Evolutionary conservation across 2,329 filamentous ascomycete genomes (phyloP), one percentile per base, ranked within the genome.

Genomic region (Cordyceps militaris): DNA sequence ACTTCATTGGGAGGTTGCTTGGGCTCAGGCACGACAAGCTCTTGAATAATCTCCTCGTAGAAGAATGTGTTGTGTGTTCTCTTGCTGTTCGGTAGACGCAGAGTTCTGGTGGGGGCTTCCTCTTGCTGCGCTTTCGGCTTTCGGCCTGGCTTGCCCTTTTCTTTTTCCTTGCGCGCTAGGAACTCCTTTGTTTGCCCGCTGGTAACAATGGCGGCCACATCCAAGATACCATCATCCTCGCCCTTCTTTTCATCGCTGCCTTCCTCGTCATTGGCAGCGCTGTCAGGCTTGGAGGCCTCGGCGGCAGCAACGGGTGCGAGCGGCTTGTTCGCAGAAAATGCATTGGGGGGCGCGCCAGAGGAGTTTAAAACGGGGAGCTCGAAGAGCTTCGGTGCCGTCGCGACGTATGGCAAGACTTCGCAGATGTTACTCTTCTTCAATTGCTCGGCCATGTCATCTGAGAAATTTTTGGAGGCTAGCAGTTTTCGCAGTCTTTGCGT

Each of bases 151-250:
- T 87, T 88, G 63, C 80, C 83, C 77, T 89, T 92, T 67, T 92
- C 88, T 68, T 85, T 88, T 67, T 93, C 89, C 69, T 89, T 91
- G 73, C 89, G 89, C 10, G 88, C 89, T 6, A 94, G 75, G 65
- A 91, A 93, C 65, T 94, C 89, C 64, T 85, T 84, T 64, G 90
- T 90, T 70, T 91, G 88, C 32, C 89, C 89, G 64, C 85, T 88
- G 1, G 88, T 88, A 36, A 94, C 89, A 62, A 94, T 92, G 63
- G 82, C 87, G n/a, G 89, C 90, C 48, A 94, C 88, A 64, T 94
- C 88, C 3, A 94, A 76, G 9, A 92, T 88, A 24, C 89, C 89
- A 59, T 93, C 89, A 1, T 85, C 81, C 2, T 79, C 70, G 9
- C 69, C 69, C 59, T 76, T 76, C n/a, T 70, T 69, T 1, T 75